Conservation (phyloP, 805 yeast species). For the Citeromyces matritensis region DNA sequence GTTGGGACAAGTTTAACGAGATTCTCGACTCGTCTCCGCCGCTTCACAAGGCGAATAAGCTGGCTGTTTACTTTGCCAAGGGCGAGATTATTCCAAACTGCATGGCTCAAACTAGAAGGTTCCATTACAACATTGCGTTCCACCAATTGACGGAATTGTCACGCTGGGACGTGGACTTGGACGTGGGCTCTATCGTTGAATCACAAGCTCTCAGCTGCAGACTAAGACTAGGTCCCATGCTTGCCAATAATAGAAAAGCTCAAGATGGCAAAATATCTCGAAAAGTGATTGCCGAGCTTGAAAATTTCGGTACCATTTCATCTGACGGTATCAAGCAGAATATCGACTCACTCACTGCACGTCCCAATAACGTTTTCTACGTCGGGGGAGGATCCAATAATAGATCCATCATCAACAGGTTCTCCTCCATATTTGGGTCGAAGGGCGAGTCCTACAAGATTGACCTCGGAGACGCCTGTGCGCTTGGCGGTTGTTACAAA, state of each 20-base stretch:
- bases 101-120: constrained; percentile 44
- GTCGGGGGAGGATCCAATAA: constrained; percentile 87
- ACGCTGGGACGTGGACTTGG: constrained; percentile 39
- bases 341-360: constrained; percentile 23
- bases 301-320: constrained; percentile 21
- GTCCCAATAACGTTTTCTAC: constrained; percentile 59
- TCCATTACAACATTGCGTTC: constrained; percentile 17
- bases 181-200: constrained; percentile 68
- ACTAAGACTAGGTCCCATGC: constrained; percentile 62
- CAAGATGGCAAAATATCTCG: background rate
- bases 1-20: constrained; percentile 52
- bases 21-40: constrained; percentile 23
- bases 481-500: constrained; percentile 80
- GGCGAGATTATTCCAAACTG: constrained; percentile 90
- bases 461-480: constrained; percentile 82
- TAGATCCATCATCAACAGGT: constrained; percentile 46
- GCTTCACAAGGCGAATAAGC: constrained; percentile 19
- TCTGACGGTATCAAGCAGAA: constrained; percentile 37
- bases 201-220: constrained; percentile 81
- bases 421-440: constrained; percentile 60
- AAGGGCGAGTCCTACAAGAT: constrained; percentile 49
- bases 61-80: constrained; percentile 76
- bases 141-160: constrained; percentile 17
- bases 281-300: constrained; percentile 6
- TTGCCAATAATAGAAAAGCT: background rate